Evolutionary conservation across 176 grass and related monocot genomes (phyloP).

Genomic region (Poa annua): DNA sequence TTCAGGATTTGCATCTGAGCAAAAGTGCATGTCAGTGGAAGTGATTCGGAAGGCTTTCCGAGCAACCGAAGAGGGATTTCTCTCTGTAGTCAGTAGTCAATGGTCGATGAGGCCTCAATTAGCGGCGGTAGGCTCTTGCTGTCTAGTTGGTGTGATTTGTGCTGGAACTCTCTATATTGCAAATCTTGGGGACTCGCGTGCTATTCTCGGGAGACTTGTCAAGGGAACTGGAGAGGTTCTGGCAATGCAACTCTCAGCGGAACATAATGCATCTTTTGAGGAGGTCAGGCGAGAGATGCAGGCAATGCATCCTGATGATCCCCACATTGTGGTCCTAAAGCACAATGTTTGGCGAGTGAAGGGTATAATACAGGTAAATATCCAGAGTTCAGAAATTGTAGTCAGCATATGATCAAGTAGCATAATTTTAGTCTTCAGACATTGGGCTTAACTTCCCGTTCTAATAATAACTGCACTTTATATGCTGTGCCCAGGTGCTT

Average conservation of each 20-base stretch:
- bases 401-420: slow-evolving; percentile 12
- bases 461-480: background rate
- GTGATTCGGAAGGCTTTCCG: slow-evolving; percentile 72
- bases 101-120: slow-evolving; percentile 74
- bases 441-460: background rate
- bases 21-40: slow-evolving; percentile 73
- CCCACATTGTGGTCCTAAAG: slow-evolving; percentile 75
- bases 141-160: slow-evolving; percentile 70
- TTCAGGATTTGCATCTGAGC: slow-evolving; percentile 76
- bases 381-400: slow-evolving; percentile 15
- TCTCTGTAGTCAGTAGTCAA: slow-evolving; percentile 71
- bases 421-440: background rate
- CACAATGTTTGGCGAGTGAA: slow-evolving; percentile 95
- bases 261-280: slow-evolving; percentile 83
- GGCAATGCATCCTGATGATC: slow-evolving; percentile 79
- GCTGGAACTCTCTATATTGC: slow-evolving; percentile 71
- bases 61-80: slow-evolving; percentile 81
- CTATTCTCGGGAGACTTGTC: slow-evolving; percentile 70
- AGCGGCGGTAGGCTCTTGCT: slow-evolving; percentile 91
- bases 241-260: slow-evolving; percentile 77
- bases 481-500: background rate
- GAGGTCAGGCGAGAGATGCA: slow-evolving; percentile 75
- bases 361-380: slow-evolving; percentile 85
- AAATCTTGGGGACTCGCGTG: slow-evolving; percentile 80
- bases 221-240: slow-evolving; percentile 79